Percentiles rank a stretch among this genome's conserved stretches.
These are phyloP conservation scores for Arctium lappa DNA, from an alignment of 129 eudicot genomes.

Conservation along the genomic window DNA sequence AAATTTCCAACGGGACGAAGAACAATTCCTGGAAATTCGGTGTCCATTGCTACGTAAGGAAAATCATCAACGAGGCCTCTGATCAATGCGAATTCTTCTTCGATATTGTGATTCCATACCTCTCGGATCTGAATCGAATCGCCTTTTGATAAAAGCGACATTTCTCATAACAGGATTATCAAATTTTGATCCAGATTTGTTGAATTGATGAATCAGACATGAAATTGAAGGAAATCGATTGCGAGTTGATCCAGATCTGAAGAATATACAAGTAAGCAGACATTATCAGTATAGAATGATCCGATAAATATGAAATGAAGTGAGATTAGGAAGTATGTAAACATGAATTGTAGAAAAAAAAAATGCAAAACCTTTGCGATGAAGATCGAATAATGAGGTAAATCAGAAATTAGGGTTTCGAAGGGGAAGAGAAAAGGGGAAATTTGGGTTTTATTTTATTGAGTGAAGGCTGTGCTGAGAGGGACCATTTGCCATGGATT, in stretches of 20 bases:
- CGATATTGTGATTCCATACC: conserved; percentile 77
- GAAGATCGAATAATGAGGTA: conserved; percentile 14
- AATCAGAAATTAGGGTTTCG: conserved; percentile 33
- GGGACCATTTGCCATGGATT: not conserved
- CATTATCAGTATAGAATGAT: not conserved
- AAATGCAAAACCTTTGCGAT: conserved; percentile 16
- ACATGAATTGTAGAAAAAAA: not conserved
- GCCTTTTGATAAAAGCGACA: conserved; percentile 68
- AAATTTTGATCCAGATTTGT: not conserved
- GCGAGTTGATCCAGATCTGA: conserved; percentile 21
- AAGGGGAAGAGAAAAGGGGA: conserved; percentile 4
- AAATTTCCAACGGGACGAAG: conserved; percentile 75
- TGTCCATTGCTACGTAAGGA: conserved; percentile 81
- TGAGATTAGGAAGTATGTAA: not conserved
- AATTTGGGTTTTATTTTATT: conserved; percentile 20
- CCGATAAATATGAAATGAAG: not conserved
- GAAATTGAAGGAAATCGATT: not conserved
- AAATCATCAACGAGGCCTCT: conserved; percentile 57
- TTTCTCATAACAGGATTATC: conserved; percentile 24
- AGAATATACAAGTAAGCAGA: not conserved
- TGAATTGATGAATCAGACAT: not conserved
- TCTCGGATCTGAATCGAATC: conserved; percentile 74
- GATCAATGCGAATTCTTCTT: conserved; percentile 67
- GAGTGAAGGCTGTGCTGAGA: not conserved
- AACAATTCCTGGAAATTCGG: conserved; percentile 84